Evolutionary conservation across 2,329 filamentous ascomycete genomes (phyloP).

Genomic region (Arthroderma uncinatum): DNA sequence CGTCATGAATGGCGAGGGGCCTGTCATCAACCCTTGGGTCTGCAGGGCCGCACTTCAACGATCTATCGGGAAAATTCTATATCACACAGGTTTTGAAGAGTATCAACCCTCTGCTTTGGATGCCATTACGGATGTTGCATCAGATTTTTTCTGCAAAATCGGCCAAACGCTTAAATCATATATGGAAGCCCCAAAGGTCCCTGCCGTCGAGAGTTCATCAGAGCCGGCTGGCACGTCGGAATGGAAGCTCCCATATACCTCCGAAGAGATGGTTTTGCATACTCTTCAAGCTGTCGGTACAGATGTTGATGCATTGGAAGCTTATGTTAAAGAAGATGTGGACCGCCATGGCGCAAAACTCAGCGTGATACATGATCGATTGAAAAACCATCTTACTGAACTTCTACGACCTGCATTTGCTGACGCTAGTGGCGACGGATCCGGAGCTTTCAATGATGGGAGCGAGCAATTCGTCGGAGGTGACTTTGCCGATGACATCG

Average conservation of each 20-base stretch:
- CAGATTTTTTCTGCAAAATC: slow-evolving; percentile 80
- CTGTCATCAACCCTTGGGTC: slow-evolving; percentile 72
- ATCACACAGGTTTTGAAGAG: slow-evolving; percentile 93
- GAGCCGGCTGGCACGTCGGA: slow-evolving; percentile 22
- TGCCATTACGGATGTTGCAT: slow-evolving; percentile 75
- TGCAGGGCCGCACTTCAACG: slow-evolving; percentile 78
- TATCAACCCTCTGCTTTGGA: slow-evolving; percentile 91
- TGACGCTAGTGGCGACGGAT: slow-evolving; percentile 71
- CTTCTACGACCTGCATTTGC: slow-evolving; percentile 79
- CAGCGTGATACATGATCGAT: slow-evolving; percentile 76
- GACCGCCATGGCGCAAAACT: slow-evolving; percentile 74
- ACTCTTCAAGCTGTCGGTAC: slow-evolving; percentile 73
- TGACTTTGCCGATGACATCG: slow-evolving; percentile 94
- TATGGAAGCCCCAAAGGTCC: slow-evolving; percentile 67
- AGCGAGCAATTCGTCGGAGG: slow-evolving; percentile 94
- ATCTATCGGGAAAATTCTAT: slow-evolving; percentile 88
- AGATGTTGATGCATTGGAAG: slow-evolving; percentile 68
- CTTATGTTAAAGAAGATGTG: slow-evolving; percentile 86
- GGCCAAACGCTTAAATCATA: slow-evolving; percentile 70
- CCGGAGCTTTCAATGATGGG: slow-evolving; percentile 85
- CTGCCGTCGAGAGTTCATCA: slow-evolving; percentile 38
- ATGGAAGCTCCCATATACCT: slow-evolving; percentile 59
- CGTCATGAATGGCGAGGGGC: slow-evolving; percentile 77
- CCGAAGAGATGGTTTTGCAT: slow-evolving; percentile 79
- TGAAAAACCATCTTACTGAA: slow-evolving; percentile 88